phyloP scores from a whole-genome alignment of 495 filamentous ascomycete genomes.

The Annulohypoxylon stygium region DNA sequence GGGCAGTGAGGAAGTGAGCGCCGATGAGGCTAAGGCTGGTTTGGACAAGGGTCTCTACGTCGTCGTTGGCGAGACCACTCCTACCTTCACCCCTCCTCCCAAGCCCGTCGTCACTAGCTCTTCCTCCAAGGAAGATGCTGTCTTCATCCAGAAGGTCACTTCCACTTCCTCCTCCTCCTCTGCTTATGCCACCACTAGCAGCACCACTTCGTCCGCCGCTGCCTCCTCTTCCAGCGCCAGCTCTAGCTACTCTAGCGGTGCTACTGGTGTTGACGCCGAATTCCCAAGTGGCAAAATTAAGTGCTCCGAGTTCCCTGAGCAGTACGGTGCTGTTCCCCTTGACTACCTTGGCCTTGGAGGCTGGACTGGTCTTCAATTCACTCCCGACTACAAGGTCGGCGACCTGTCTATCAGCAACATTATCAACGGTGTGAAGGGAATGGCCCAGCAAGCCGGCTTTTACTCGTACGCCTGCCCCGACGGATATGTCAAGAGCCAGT shows the following conservation, averaged over 20 bases:
- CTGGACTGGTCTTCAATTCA: slow-evolving; percentile 82
- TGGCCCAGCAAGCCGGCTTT: slow-evolving; percentile 72
- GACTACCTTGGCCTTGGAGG: slow-evolving; percentile 76
- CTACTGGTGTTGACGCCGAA: slow-evolving; percentile 70
- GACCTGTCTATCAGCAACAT: slow-evolving; percentile 62
- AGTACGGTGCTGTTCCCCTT: slow-evolving; percentile 83
- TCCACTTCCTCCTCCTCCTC: slow-evolving; percentile 44
- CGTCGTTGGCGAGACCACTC: slow-evolving; percentile 62
- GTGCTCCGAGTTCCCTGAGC: slow-evolving; percentile 81
- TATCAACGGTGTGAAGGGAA: slow-evolving; percentile 72
- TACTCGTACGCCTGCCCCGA: slow-evolving; percentile 95
- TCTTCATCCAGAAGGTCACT: slow-evolving; percentile 50
- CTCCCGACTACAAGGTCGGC: slow-evolving; percentile 56
- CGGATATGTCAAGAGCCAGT: slow-evolving; percentile 94
- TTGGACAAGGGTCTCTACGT: slow-evolving; percentile 68
- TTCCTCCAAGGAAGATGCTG: slow-evolving; percentile 47
- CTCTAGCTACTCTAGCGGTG: slow-evolving; percentile 47
- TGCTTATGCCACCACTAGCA: slow-evolving; percentile 20
- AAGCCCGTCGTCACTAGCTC: slow-evolving; percentile 48
- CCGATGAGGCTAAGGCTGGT: slow-evolving; percentile 71
- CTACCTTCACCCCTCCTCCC: slow-evolving; percentile 58
- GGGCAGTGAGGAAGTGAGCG: slow-evolving; percentile 66
- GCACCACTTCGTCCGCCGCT: slow-evolving; percentile 42
- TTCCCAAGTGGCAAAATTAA: slow-evolving; percentile 83
- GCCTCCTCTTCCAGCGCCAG: slow-evolving; percentile 36